Evolutionary conservation across 2,329 filamentous ascomycete genomes (phyloP).

Genomic region (Trichoderma arundinaceum): DNA sequence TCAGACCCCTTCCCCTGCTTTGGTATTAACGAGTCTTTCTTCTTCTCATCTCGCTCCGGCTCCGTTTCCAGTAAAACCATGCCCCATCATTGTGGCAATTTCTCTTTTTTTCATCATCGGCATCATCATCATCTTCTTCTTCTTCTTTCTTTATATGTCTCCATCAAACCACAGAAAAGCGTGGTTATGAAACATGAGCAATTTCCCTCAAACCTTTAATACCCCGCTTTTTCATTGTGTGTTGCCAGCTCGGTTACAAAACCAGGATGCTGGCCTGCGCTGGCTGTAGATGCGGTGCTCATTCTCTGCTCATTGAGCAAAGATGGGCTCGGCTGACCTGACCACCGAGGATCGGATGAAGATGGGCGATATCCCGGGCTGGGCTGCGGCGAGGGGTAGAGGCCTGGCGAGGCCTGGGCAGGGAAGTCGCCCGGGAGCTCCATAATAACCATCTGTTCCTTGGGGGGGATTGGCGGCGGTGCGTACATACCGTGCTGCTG

Average conservation of each 20-base stretch:
- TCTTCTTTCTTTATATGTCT: background rate
- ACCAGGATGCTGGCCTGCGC: slow-evolving; percentile 50
- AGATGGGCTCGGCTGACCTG: slow-evolving; percentile 41
- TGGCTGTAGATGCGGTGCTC: slow-evolving; percentile 39
- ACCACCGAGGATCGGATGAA: slow-evolving; percentile 47
- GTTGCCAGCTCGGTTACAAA: slow-evolving; percentile 54
- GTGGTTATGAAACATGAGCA: too few species aligned
- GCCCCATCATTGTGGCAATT: background rate
- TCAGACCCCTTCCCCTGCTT: background rate
- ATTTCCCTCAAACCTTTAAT: slow-evolving; percentile 34
- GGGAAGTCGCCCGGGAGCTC: slow-evolving; percentile 59
- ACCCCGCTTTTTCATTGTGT: slow-evolving; percentile 55
- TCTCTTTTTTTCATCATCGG: background rate
- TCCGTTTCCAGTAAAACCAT: background rate
- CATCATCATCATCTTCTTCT: background rate
- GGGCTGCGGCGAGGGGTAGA: slow-evolving; percentile 37
- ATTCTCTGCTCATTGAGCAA: slow-evolving; percentile 36
- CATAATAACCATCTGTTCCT: slow-evolving; percentile 41
- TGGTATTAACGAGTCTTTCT: background rate
- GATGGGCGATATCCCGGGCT: slow-evolving; percentile 36
- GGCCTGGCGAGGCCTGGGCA: slow-evolving; percentile 40
- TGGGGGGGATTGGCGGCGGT: slow-evolving; percentile 39
- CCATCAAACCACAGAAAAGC: background rate
- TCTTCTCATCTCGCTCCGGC: background rate
- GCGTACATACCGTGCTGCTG: slow-evolving; percentile 34